Evolutionary conservation across 2,329 filamentous ascomycete species (phyloP), one percentile per base, ranked within the genome.

Genomic region (Cryphonectria nitschkei): DNA sequence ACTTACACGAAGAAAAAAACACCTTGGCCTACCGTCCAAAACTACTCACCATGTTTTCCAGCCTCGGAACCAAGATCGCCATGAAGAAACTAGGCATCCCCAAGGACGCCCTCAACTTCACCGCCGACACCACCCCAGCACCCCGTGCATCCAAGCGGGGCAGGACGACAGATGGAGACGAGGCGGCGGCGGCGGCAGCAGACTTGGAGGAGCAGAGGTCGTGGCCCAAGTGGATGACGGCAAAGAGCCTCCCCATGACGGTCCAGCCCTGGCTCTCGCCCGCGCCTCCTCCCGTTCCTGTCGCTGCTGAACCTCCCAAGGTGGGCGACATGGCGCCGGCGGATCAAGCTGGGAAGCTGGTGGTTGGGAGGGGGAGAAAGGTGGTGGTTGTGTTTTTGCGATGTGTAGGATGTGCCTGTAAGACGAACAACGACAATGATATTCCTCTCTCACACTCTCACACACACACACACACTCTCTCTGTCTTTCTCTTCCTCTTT

Each of bases 391-490:
- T 88, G 29, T 88, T 88, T 74, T 74, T 88, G 68, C 83, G 86
- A 13, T 88, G 86, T 67, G 85, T 87, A 16, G 86, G 86, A 8
- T 88, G 86, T 77, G 86, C 86, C 9, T 87, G 86, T 87, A 81
- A 73, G 85, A 81, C 11, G 34, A 1, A 26, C 26, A 1, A 26
- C 26, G 26, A 26, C 26, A 26, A 11, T 6, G 16, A 3, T 61
- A 13, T 3, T 39, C 32, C 19, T 63, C n/a, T 63, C 8, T 43
- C n/a, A 26, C n/a, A 26, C 8, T 63, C 39, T 43, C n/a, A 3
- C 26, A n/a, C n/a, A n/a, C n/a, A n/a, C n/a, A n/a, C n/a, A n/a
- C n/a, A n/a, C n/a, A n/a, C n/a, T n/a, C n/a, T 8, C 9, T 39
- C 37, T 39, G 5, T 26, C 32, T 63, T 13, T 63, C 8, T 43